Percentiles rank a stretch among this genome's conserved stretches.
phyloP scores from a whole-genome alignment of 768 basidiomycete species.

The Tricholoma sp. region DNA sequence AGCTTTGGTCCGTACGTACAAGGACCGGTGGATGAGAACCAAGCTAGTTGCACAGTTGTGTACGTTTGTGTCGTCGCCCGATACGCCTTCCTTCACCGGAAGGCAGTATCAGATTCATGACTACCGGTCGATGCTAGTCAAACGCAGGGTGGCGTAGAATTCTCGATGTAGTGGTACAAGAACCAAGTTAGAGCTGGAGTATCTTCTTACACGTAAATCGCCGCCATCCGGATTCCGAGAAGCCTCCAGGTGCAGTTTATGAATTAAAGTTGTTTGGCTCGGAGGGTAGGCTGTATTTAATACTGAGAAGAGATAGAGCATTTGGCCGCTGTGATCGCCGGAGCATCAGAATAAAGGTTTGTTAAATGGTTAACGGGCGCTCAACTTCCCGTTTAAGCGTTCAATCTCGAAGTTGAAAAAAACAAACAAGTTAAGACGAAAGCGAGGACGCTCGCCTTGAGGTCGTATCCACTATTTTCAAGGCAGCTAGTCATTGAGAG shows the following conservation, averaged over 20 bases:
- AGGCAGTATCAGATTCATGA: neutral
- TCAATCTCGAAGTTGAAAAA: too few relatives aligned
- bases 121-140: neutral
- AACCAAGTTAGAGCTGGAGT: neutral
- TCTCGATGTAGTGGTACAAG: neutral
- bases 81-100: neutral
- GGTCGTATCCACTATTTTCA: too few relatives aligned
- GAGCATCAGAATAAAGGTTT: too few relatives aligned
- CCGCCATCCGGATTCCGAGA: neutral
- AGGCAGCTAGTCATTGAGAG: neutral
- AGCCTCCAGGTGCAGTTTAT: neutral
- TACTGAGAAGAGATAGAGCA: constrained; percentile 10
- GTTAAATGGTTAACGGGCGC: too few relatives aligned
- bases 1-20: constrained; percentile 12
- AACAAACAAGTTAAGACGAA: too few relatives aligned
- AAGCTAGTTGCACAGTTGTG: neutral
- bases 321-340: too few relatives aligned
- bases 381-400: too few relatives aligned
- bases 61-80: neutral
- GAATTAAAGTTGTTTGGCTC: neutral
- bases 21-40: constrained; percentile 13
- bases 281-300: neutral
- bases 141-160: neutral
- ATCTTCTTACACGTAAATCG: neutral
- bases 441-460: too few relatives aligned